A percentile compares a stretch with the other conserved stretches of the same genome.
Conservation (phyloP, 208 protist genomes). For the Leishmania amazonensis region DNA sequence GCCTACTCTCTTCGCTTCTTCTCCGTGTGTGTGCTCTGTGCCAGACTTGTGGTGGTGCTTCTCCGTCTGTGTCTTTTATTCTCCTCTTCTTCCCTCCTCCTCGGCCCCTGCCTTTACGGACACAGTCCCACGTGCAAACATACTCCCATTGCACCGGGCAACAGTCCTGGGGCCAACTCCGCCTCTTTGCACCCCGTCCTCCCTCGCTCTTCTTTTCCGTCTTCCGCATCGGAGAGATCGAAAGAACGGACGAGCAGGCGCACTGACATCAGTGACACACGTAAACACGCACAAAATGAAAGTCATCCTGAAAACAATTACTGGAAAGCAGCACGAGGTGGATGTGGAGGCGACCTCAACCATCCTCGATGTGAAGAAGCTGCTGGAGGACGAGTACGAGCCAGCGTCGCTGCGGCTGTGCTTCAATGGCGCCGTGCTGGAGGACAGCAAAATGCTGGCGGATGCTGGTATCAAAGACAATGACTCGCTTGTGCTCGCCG, state of each 20-base stretch:
- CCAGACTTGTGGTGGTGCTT: background rate
- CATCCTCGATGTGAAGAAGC: constrained; percentile 60
- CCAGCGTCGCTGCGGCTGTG: constrained; percentile 63
- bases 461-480: constrained; percentile 53
- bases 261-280: no score
- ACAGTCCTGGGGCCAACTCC: background rate
- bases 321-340: constrained; percentile 55
- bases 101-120: background rate
- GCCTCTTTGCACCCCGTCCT: background rate
- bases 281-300: constrained; percentile 47
- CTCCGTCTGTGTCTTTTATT: background rate
- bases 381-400: constrained; percentile 78
- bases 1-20: background rate
- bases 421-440: constrained; percentile 72
- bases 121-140: background rate
- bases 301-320: constrained; percentile 72
- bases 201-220: background rate
- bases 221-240: background rate
- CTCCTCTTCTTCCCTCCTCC: background rate
- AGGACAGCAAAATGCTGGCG: constrained; percentile 59
- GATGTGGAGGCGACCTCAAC: constrained; percentile 57
- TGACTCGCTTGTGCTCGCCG: constrained; percentile 66
- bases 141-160: background rate
- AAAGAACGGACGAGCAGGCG: background rate
- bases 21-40: background rate